Conservation (phyloP, 371 early-diverging fungal species). For the Mucor sp. region DNA sequence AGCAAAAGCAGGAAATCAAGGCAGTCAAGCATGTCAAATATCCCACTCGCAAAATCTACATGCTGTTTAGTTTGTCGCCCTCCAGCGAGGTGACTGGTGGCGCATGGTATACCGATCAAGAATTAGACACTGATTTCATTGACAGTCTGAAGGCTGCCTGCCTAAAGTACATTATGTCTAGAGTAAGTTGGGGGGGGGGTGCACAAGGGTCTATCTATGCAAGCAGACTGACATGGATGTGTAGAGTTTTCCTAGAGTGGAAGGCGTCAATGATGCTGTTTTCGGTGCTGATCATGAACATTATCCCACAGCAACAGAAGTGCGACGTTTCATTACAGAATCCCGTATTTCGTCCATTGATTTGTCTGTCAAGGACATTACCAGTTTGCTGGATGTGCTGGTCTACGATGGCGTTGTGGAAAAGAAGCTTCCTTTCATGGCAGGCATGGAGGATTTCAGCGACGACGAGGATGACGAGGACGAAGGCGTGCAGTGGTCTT, state of each 20-base stretch:
- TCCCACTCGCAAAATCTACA: constrained; percentile 92
- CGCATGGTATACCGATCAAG: constrained; percentile 97
- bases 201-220: neutral
- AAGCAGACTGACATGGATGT: neutral
- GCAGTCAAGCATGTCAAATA: constrained; percentile 93
- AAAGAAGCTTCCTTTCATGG: constrained; percentile 56
- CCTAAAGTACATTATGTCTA: constrained; percentile 73
- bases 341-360: constrained; percentile 76
- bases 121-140: constrained; percentile 94
- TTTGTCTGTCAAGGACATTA: constrained; percentile 77
- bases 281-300: constrained; percentile 57
- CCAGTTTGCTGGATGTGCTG: constrained; percentile 81
- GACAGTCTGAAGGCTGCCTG: constrained; percentile 77
- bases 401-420: constrained; percentile 91
- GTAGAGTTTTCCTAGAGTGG: constrained; percentile 69
- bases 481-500: constrained; percentile 65
- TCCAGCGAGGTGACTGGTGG: constrained; percentile 97
- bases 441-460: constrained; percentile 53
- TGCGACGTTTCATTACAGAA: constrained; percentile 72
- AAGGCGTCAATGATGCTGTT: constrained; percentile 49
- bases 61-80: constrained; percentile 89
- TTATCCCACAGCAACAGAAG: constrained; percentile 77
- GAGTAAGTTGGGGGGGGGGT: constrained; percentile 48
- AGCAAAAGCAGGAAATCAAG: constrained; percentile 88
- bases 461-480: constrained; percentile 57